Evolutionary conservation across 371 early-diverging fungal species (phyloP), one percentile per base, ranked within the genome.

Genomic region (Syncephalastrum contaminatum): DNA sequence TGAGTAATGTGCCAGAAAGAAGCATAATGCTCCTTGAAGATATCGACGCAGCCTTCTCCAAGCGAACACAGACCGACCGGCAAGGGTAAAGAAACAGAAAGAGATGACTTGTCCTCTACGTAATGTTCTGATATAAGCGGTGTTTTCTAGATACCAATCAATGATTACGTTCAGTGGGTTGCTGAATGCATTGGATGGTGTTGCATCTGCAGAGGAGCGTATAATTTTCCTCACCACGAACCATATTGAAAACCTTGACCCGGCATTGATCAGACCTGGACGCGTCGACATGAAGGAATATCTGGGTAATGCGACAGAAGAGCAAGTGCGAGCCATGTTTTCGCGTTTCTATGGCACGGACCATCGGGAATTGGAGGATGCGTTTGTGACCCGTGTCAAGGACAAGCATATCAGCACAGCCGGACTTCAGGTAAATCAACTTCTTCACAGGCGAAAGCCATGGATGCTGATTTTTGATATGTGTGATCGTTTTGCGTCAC

Each of bases 201-300:
- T 99, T 30, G 95, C 96, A 7, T 93, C 98, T 4, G 87, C 97
- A 43, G 98, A 99, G 70, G 99, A 98, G 61, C 86, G 99, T 39
- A 89, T 99, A 46, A 89, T 98, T 22, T 94, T 99, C 65, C 97
- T 99, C 94, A 99, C 99, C 12, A 99, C 99, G 10, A 99, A 99
- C 71, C 97, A 97, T 65, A 83, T 97, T 22, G 97, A 97, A 24
- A 82, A 82, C 4, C 83, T 99, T 43, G 99, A 99, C 70, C 91
- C 95, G 3, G 99, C 99, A 0, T 78, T 99, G 43, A 89, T 99
- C 54, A 84, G 99, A 30, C 99, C 99, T 3, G 99, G 99, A 2
- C 85, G 99, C 43, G 96, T 99, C 10, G 99, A 99, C 62, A 54
- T 95, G 56, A 91, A 95, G 63, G 91, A 92, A 49, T 87, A 83